Base-by-base conservation (phyloP, 768 basidiomycete species). In the Russula brevipes region DNA sequence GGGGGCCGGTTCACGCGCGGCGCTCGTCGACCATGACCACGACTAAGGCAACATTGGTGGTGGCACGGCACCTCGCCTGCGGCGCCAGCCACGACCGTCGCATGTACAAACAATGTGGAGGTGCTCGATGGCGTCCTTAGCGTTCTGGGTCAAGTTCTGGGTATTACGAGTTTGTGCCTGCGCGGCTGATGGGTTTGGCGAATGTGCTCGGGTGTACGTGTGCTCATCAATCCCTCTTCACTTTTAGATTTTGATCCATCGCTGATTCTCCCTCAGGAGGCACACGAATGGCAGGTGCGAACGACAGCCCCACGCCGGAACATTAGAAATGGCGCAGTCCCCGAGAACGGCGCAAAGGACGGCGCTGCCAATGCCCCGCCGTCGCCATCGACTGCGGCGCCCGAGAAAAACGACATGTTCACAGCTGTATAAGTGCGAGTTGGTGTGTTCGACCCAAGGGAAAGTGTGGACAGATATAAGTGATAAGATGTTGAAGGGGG, bases 121-220 rank as follows among this genome's bases (percentile, higher is more conserved):
- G 83, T 94, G 6, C 69, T 94, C 41, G 78, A 87, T n/a, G 86
- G 85, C 0, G 66, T 97, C 54, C 49, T 87, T 49, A 80, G 83
- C 49, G 72, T 84, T 11, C 70, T 83, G 2, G 81, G 81, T 0
- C n/a, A n/a, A n/a, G n/a, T n/a, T n/a, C n/a, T n/a, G n/a, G n/a
- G n/a, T 76, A 77, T 12, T 92, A 97, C 73, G 84, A 93, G 41
- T 91, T 97, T 70, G 75, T 83, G 16, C 95, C 95, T 76, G 95
- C 85, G 36, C 77, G 96, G 62, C 83, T 98, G 65, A 91, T 88
- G 73, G 87, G 81, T 35, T 72, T 98, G 38, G 88, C 92, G n/a
- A 86, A 91, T 67, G 76, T 79, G 0, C 76, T 89, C 54, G 93
- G 92, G 58, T 98, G 96, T 94, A 71, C 69, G 87, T 81, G 2